Evolutionary conservation across 1,284 basidiomycete species (phyloP).

Genomic region (Trametes versicolor): DNA sequence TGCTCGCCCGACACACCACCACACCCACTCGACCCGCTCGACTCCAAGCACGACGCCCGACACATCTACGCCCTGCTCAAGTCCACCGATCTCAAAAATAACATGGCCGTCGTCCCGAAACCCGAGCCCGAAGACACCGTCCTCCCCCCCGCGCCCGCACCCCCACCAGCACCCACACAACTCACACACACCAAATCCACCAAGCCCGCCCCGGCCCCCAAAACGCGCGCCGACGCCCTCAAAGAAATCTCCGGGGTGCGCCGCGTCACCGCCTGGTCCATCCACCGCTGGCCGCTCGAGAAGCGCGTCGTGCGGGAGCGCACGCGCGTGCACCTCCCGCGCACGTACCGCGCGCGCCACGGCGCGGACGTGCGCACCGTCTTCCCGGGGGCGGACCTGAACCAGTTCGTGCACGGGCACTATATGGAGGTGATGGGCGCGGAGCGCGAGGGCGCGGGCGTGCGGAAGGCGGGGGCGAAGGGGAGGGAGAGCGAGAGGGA

Average conservation of each 20-base stretch:
- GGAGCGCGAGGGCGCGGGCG: conserved; percentile 11
- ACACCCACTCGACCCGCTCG: background rate
- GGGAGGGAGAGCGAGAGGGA: conserved; percentile 20
- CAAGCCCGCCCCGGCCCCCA: conserved; percentile 17
- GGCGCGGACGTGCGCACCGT: conserved; percentile 49
- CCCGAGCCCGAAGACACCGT: conserved; percentile 33
- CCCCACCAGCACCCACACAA: background rate
- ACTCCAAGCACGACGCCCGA: background rate
- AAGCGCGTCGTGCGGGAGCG: conserved; percentile 39
- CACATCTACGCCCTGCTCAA: background rate
- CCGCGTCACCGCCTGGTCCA: conserved; percentile 47
- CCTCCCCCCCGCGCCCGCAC: conserved; percentile 27
- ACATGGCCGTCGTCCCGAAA: conserved; percentile 28
- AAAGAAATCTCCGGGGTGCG: conserved; percentile 40
- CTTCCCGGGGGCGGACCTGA: conserved; percentile 48
- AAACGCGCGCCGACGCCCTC: conserved; percentile 37
- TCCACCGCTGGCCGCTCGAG: conserved; percentile 49
- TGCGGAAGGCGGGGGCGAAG: conserved; percentile 32
- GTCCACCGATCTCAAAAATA: background rate
- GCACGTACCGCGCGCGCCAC: conserved; percentile 49
- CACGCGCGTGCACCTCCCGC: conserved; percentile 50
- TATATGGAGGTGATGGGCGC: conserved; percentile 42
- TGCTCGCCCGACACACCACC: background rate
- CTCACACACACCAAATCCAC: conserved; percentile 11
- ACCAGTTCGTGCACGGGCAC: conserved; percentile 50